These are phyloP conservation scores for Biscogniauxia marginata DNA, from an alignment of 2,329 filamentous ascomycete genomes.

Conservation along the genomic window DNA sequence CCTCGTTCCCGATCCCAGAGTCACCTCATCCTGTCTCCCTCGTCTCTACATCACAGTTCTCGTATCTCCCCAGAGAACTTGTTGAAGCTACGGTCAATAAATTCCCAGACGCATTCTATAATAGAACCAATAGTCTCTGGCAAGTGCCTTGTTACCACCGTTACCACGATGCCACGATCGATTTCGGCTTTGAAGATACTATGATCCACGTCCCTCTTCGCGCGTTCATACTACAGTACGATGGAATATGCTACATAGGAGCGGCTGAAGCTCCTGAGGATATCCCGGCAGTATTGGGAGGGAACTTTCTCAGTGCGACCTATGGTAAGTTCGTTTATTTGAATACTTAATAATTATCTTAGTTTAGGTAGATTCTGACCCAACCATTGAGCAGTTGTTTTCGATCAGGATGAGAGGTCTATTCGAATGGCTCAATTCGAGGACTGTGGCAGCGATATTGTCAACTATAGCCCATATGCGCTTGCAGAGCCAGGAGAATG, in stretches of 20 bases:
- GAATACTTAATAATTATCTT: neutral
- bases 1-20: neutral
- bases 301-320: slow-evolving; percentile 17
- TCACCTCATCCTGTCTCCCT: slow-evolving; percentile 8
- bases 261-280: neutral
- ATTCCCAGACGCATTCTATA: slow-evolving; percentile 11
- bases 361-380: neutral
- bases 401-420: slow-evolving; percentile 14
- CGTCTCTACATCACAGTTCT: slow-evolving; percentile 10
- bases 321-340: slow-evolving; percentile 12
- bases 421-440: slow-evolving; percentile 22
- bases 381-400: slow-evolving; percentile 13
- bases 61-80: slow-evolving; percentile 10
- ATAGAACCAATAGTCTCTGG: slow-evolving; percentile 8
- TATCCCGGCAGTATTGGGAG: slow-evolving; percentile 10
- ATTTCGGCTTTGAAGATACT: slow-evolving; percentile 14
- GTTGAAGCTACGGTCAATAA: slow-evolving; percentile 3
- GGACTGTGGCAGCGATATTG: slow-evolving; percentile 15
- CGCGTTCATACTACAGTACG: slow-evolving; percentile 17
- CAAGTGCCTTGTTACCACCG: slow-evolving; percentile 17
- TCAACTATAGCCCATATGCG: slow-evolving; percentile 10
- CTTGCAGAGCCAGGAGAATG: neutral
- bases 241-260: slow-evolving; percentile 13
- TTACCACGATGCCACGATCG: slow-evolving; percentile 12
- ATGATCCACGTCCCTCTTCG: slow-evolving; percentile 16